phyloP scores from a whole-genome alignment of 164 flowering plant genomes.

The Chloranthus sessilifolius region DNA sequence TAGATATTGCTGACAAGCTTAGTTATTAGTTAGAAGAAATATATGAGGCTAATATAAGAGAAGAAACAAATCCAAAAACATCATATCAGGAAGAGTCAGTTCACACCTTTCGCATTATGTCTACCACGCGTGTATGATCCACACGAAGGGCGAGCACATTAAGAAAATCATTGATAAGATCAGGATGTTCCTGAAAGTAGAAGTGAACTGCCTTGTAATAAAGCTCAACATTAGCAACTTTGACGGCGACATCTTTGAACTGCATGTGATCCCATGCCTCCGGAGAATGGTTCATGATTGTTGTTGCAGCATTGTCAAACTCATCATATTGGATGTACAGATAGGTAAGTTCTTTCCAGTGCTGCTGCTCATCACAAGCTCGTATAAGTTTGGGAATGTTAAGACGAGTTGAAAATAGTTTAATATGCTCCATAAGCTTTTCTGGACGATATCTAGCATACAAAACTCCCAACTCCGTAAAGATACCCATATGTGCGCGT shows the following conservation, averaged over 20 bases:
- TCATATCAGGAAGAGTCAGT: neutral
- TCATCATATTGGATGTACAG: constrained; percentile 95
- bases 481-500: constrained; percentile 99
- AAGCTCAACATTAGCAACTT: constrained; percentile 97
- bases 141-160: constrained; percentile 93
- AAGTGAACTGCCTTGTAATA: constrained; percentile 98
- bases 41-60: neutral
- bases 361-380: constrained; percentile 98
- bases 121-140: constrained; percentile 96
- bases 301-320: constrained; percentile 98
- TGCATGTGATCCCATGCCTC: constrained; percentile 99
- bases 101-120: constrained; percentile 92
- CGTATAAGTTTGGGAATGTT: constrained; percentile 95
- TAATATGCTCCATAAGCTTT: constrained; percentile 99
- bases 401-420: constrained; percentile 86
- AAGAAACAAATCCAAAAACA: neutral
- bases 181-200: constrained; percentile 98
- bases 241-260: constrained; percentile 88
- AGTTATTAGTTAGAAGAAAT: neutral
- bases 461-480: constrained; percentile 93
- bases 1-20: neutral
- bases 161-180: constrained; percentile 86
- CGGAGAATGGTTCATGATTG: constrained; percentile 98
- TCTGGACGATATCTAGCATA: constrained; percentile 98
- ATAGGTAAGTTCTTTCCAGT: constrained; percentile 95